A percentile compares a stretch with the other conserved stretches of the same genome.
These are phyloP conservation scores for Clathrus columnatus DNA, from an alignment of 768 basidiomycete species.

Conservation along the genomic window DNA sequence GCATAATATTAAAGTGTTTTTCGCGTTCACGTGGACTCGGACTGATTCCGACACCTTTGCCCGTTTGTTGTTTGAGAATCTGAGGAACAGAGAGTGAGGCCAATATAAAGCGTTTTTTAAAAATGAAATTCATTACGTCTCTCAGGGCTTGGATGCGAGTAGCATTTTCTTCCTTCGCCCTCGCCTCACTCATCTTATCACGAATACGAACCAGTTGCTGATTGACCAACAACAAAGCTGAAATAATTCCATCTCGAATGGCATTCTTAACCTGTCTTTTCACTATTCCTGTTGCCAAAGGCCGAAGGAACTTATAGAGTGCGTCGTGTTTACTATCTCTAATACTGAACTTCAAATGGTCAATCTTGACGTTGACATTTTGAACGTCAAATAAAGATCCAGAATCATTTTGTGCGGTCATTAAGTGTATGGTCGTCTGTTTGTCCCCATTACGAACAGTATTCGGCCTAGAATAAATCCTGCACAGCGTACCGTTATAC, in stretches of 20 bases:
- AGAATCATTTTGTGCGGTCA: conserved; percentile 49
- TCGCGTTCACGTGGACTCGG: conserved; percentile 35
- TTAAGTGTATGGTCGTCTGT: conserved; percentile 53
- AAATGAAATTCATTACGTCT: conserved; percentile 29
- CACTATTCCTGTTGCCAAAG: conserved; percentile 72
- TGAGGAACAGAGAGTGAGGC: conserved; percentile 20
- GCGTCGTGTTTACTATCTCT: conserved; percentile 87
- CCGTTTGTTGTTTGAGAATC: conserved; percentile 55
- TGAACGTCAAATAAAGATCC: conserved; percentile 68
- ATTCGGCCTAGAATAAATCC: too few relatives aligned
- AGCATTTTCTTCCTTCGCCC: conserved; percentile 31
- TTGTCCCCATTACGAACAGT: too few relatives aligned
- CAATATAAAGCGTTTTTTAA: background rate
- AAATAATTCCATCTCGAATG: conserved; percentile 57
- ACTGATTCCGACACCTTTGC: conserved; percentile 24
- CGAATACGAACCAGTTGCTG: conserved; percentile 83
- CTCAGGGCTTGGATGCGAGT: conserved; percentile 47
- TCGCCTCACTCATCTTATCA: conserved; percentile 65
- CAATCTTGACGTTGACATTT: conserved; percentile 70
- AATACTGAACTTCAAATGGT: conserved; percentile 81
- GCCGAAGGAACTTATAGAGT: conserved; percentile 76
- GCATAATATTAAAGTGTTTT: conserved; percentile 73
- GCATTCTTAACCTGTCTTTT: conserved; percentile 63
- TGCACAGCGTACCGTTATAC: conserved; percentile 53
- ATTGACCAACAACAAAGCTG: conserved; percentile 81